Evolutionary conservation across 192 early-diverging fungal genomes (phyloP), one percentile per base, ranked within the genome.

Genomic region (Gamsiella multidivaricata): DNA sequence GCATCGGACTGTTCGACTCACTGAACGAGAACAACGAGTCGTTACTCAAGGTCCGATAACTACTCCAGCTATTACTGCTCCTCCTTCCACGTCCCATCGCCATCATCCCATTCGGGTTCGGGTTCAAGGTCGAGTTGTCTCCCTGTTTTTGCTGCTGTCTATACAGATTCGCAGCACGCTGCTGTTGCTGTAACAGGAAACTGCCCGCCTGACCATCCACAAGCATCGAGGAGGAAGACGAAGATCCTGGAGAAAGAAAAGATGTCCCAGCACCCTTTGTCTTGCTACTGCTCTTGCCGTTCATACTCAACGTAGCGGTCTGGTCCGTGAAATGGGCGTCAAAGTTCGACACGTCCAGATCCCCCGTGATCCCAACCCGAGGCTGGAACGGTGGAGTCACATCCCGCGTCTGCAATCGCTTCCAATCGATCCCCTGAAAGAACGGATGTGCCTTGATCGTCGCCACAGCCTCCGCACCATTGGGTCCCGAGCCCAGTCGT

Each of bases 401-500:
- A 82, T 92, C 87, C 15, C 92, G 83, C 14, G 81, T 84, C 36
- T 82, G 72, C 1, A 94, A 84, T 25, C 83, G 79, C 3, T 82
- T 54, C 87, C 91, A 94, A 61, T 92, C 81, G 5, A 93, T 81
- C 18, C 85, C 88, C 8, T 81, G 76, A 66, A 94, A 94, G 70
- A 87, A 90, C 17, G 88, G 86, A 62, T 94, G 93, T 2, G 64
- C 62, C 70, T 94, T 94, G 57, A 94, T 89, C 57, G 88, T 88
- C n/a, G 88, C 84, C 7, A 90, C 81, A 25, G 85, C 89, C 23
- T 60, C 61, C 2, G 68, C 50, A 3, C 37, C 76, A 12, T 73
- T 62, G n/a, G 80, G 66, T 26, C 93, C 93, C 11, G 91, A 82
- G n/a, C 93, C 84, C 12, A 80, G 69, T 1, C 74, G 36, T 22